phyloP scores from a whole-genome alignment of 805 yeast genomes.

The Teunomyces tritomae region DNA sequence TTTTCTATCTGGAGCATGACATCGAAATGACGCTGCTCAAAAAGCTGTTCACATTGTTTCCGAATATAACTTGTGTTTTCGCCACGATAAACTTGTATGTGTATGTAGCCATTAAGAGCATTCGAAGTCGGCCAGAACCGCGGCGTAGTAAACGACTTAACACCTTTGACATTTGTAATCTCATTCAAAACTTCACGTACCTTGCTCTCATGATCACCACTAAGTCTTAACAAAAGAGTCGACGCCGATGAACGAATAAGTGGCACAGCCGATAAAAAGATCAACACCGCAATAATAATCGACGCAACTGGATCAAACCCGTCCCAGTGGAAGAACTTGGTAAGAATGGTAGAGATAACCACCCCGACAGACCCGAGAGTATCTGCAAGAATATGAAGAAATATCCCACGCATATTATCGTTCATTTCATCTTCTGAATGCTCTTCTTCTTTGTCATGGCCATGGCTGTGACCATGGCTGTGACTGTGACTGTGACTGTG shows the following conservation, averaged over 20 bases:
- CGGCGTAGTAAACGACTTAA: conserved; percentile 82
- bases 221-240: conserved; percentile 63
- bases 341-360: conserved; percentile 80
- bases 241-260: conserved; percentile 77
- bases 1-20: conserved; percentile 69
- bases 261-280: conserved; percentile 81
- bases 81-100: conserved; percentile 68
- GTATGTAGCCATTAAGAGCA: conserved; percentile 62
- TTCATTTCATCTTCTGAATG: conserved; percentile 23
- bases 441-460: conserved; percentile 3
- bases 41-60: conserved; percentile 55
- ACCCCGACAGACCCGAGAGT: conserved; percentile 97
- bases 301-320: conserved; percentile 95
- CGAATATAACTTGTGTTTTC: conserved; percentile 62
- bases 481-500: conserved; percentile 33
- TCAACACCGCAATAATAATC: conserved; percentile 75
- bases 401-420: conserved; percentile 89
- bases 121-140: conserved; percentile 75
- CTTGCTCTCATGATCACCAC: conserved; percentile 55
- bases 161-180: conserved; percentile 69
- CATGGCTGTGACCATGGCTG: conserved; percentile 19
- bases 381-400: conserved; percentile 90
- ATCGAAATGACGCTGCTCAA: conserved; percentile 48
- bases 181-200: conserved; percentile 68
- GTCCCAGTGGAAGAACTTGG: conserved; percentile 61